Percentiles rank a stretch among this genome's conserved stretches.
Evolutionary conservation across 2,329 filamentous ascomycete genomes (phyloP).

Genomic region (Hymenoscyphus fraxineus): DNA sequence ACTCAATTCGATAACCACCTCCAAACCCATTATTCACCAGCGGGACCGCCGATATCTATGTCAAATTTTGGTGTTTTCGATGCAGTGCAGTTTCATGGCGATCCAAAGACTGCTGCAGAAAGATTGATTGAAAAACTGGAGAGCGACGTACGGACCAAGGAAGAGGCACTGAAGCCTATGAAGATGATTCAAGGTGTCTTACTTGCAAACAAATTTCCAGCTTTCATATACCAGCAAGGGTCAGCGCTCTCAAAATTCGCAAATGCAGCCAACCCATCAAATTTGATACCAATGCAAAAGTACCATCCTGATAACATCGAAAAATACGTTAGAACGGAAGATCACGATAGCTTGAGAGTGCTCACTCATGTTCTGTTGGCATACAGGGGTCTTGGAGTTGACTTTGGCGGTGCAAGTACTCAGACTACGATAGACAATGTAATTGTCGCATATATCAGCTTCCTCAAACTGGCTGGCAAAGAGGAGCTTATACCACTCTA

Average conservation of each 20-base stretch:
- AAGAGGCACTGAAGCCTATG: constrained; percentile 60
- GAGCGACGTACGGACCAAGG: constrained; percentile 49
- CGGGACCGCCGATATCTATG: constrained; percentile 49
- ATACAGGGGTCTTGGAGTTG: constrained; percentile 56
- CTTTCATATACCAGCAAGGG: constrained; percentile 58
- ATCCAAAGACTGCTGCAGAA: constrained; percentile 48
- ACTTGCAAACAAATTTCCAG: constrained; percentile 58
- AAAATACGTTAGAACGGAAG: constrained; percentile 51
- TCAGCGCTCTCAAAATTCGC: constrained; percentile 46
- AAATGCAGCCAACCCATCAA: constrained; percentile 42
- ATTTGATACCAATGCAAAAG: constrained; percentile 41
- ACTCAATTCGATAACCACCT: constrained; percentile 75
- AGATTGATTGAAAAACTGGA: constrained; percentile 60
- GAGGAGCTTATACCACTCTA: constrained; percentile 83
- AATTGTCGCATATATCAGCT: constrained; percentile 76
- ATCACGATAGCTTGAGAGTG: constrained; percentile 64
- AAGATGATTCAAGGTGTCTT: constrained; percentile 76
- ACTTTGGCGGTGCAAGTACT: constrained; percentile 40
- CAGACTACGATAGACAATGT: constrained; percentile 60
- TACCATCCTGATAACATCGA: constrained; percentile 38
- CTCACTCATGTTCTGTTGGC: constrained; percentile 68
- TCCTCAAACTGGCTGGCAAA: constrained; percentile 67
- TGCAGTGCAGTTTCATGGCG: constrained; percentile 59
- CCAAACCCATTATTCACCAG: constrained; percentile 50
- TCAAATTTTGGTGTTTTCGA: constrained; percentile 63